Percentiles rank a stretch among this genome's conserved stretches.
phyloP scores from a whole-genome alignment of 768 basidiomycete species.

The Tricholoma saponaceum region DNA sequence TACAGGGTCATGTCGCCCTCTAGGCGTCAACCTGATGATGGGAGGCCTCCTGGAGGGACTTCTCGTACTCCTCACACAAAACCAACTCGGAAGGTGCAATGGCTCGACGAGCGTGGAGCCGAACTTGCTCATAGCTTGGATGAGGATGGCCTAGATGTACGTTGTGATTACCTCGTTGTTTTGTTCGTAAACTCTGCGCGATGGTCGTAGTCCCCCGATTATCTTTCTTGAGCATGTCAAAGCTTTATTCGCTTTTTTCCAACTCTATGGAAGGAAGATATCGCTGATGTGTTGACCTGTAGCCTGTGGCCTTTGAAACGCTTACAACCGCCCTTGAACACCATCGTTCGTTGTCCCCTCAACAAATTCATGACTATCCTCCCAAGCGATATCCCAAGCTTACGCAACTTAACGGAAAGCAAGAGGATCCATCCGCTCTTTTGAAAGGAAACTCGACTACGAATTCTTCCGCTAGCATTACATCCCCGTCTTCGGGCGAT shows the following conservation, averaged over 20 bases:
- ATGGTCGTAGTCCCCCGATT: neutral
- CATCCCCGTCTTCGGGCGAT: neutral
- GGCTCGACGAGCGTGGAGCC: slow-evolving; percentile 30
- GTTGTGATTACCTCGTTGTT: slow-evolving; percentile 16
- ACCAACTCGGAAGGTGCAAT: slow-evolving; percentile 51
- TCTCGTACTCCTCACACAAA: slow-evolving; percentile 28
- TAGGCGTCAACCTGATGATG: neutral
- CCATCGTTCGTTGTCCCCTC: slow-evolving; percentile 31
- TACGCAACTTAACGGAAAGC: slow-evolving; percentile 5
- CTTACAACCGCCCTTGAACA: slow-evolving; percentile 45
- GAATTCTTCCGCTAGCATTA: slow-evolving; percentile 4
- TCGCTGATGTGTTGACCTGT: slow-evolving; percentile 2
- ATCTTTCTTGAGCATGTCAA: too few relatives aligned
- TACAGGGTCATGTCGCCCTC: slow-evolving; percentile 1
- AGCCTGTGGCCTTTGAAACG: slow-evolving; percentile 47
- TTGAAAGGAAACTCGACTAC: slow-evolving; percentile 12
- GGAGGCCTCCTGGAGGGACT: slow-evolving; percentile 5
- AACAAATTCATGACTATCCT: slow-evolving; percentile 27
- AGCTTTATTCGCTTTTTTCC: neutral
- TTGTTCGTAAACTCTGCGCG: neutral
- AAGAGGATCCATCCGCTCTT: slow-evolving; percentile 2
- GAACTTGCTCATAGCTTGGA: slow-evolving; percentile 41
- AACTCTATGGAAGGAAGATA: too few relatives aligned
- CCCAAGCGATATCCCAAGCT: slow-evolving; percentile 17
- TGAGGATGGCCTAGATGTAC: slow-evolving; percentile 49